Evolutionary conservation across 2,329 filamentous ascomycete genomes (phyloP), one percentile per base, ranked within the genome.

Genomic region (Diaporthe citri): DNA sequence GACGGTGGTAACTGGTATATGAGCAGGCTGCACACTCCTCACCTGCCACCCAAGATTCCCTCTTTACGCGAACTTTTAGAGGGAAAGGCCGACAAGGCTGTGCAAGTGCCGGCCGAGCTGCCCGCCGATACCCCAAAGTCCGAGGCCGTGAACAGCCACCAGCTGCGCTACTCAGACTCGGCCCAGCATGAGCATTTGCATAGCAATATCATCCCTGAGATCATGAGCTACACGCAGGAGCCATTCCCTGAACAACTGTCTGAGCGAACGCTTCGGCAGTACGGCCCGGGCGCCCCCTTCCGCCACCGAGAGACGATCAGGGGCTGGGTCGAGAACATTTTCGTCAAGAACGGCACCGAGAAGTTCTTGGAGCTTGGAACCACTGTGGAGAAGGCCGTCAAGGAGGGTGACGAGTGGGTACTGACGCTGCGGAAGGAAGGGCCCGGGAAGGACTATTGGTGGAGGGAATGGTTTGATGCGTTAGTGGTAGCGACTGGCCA

Each of bases 141-240:
- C 20, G 80, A 82, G 28, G 76, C 76, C 2, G 72, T 82, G 36
- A 83, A 82, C 62, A 78, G 75, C 12, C 79, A 83, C 17, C 84
- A 87, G 75, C 81, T 85, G 46, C 85, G 88, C 8, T 90, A 87
- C 77, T 84, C 84, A 1, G 88, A 90, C 74, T 88, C 88, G 0
- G 86, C 88, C 1, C 85, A 90, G 34, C 90, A 92, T 77, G 87
- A 88, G 17, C 84, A 87, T n/a, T 81, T 92, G 31, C 88, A 92
- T 76, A 91, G 88, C 43, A 92, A 92, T 78, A 88, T 92, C 70
- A 87, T 87, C 56, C 86, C 86, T 0, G 81, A 84, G 6, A 86
- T 88, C 9, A 92, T 92, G 90, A 85, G 85, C 12, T 92, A 87
- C 77, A 88, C 88, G 0, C 85, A 89, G 75, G 89, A 91, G 72